Evolutionary conservation across 164 flowering plant species (phyloP).

Genomic region (Magnolia kwangsiensis): DNA sequence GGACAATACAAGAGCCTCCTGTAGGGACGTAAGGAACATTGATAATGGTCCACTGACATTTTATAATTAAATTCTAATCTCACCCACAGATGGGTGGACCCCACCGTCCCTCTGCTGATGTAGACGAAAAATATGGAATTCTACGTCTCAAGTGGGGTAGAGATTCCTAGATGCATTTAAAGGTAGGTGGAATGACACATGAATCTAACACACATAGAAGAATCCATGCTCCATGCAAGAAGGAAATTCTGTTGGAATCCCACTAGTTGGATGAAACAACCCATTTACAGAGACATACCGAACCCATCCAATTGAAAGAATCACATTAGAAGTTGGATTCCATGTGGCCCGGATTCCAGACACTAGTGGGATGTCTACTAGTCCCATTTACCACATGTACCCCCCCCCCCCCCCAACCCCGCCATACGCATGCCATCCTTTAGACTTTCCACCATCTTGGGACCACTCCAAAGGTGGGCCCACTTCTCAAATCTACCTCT

Average conservation of each 20-base stretch:
- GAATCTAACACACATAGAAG: neutral
- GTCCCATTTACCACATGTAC: neutral
- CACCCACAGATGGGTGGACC: neutral
- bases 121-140: neutral
- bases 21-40: neutral
- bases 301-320: neutral
- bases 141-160: neutral
- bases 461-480: neutral
- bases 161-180: neutral
- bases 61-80: neutral
- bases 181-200: neutral
- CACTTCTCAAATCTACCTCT: neutral
- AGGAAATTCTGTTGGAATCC: slow-evolving; percentile 3
- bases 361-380: slow-evolving; percentile 10
- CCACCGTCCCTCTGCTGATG: too few species aligned
- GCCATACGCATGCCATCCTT: neutral
- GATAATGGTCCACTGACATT: neutral
- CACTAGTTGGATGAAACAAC: neutral
- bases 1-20: too few species aligned
- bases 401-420: too few species aligned
- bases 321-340: slow-evolving; percentile 3
- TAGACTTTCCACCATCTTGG: neutral
- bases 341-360: slow-evolving; percentile 2
- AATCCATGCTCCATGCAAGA: neutral
- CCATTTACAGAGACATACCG: neutral